Evolutionary conservation across 805 yeast species (phyloP).

Genomic region (Metschnikowia henanensis): DNA sequence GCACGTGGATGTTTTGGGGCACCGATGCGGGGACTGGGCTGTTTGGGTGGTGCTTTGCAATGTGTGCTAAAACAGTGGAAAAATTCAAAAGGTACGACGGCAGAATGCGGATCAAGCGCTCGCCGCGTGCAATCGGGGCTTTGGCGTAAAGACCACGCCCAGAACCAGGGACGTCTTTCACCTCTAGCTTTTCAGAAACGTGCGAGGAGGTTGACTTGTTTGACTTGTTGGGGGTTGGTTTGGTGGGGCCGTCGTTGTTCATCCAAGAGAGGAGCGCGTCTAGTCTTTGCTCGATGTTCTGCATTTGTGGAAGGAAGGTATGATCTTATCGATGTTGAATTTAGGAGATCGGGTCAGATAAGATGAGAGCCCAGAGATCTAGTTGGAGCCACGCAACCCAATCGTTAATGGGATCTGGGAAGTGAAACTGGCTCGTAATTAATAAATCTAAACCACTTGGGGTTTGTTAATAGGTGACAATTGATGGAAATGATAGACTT

Average conservation of each 20-base stretch:
- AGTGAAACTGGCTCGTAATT: no score
- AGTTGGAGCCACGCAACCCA: no score
- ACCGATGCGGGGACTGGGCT: conserved; percentile 27
- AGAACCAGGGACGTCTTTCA: conserved; percentile 39
- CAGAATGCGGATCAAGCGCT: conserved; percentile 56
- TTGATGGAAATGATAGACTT: no score
- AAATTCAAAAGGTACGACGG: conserved; percentile 58
- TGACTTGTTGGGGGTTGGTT: not conserved
- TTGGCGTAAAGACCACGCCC: conserved; percentile 67
- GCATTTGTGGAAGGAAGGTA: conserved; percentile 2
- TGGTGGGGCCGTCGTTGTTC: no score
- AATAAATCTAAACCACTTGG: no score
- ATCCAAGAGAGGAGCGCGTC: conserved; percentile 29
- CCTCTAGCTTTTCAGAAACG: conserved; percentile 41
- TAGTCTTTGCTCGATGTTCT: conserved; percentile 14
- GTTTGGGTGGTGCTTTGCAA: conserved; percentile 41
- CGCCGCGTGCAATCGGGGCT: conserved; percentile 36
- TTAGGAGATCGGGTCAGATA: not conserved
- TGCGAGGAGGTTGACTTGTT: conserved; percentile 8
- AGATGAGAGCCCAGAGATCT: no score
- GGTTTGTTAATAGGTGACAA: no score
- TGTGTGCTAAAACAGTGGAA: conserved; percentile 46
- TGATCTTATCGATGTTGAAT: not conserved
- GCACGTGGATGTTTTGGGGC: conserved; percentile 24
- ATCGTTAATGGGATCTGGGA: no score